Percentiles rank a stretch among this genome's conserved stretches.
Conservation (phyloP, 2,329 filamentous ascomycete genomes). For the Neoarthrinium moseri region DNA sequence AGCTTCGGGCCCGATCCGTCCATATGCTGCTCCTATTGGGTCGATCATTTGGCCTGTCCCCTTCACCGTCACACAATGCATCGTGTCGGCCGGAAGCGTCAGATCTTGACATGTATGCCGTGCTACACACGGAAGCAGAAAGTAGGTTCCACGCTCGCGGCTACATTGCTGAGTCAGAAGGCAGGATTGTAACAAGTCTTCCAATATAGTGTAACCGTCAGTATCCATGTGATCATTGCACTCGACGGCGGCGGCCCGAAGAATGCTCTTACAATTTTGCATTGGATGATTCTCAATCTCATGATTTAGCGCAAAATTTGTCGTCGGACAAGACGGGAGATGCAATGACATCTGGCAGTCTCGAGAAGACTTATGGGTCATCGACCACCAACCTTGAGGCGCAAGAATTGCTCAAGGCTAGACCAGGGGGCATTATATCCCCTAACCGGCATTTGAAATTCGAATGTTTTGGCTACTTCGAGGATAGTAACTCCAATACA, state of each 20-base stretch:
- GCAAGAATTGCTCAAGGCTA: neutral
- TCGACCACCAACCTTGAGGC: neutral
- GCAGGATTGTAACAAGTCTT: neutral
- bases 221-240: slow-evolving; percentile 17
- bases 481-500: slow-evolving; percentile 13
- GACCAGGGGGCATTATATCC: no score
- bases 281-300: neutral
- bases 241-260: slow-evolving; percentile 13
- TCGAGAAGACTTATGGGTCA: no score
- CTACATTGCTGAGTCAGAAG: neutral
- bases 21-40: no score
- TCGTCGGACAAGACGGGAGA: neutral
- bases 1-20: no score
- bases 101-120: slow-evolving; percentile 14
- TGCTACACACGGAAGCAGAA: slow-evolving; percentile 19
- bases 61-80: no score
- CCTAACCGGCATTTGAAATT: neutral
- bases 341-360: slow-evolving; percentile 1
- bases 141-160: slow-evolving; percentile 2
- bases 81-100: slow-evolving; percentile 9
- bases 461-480: slow-evolving; percentile 13
- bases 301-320: no score
- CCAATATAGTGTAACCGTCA: slow-evolving; percentile 13
- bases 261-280: slow-evolving; percentile 12
- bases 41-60: no score